These are phyloP conservation scores for Psilocybe cubensis DNA, from an alignment of 768 basidiomycete species.

Conservation along the genomic window DNA sequence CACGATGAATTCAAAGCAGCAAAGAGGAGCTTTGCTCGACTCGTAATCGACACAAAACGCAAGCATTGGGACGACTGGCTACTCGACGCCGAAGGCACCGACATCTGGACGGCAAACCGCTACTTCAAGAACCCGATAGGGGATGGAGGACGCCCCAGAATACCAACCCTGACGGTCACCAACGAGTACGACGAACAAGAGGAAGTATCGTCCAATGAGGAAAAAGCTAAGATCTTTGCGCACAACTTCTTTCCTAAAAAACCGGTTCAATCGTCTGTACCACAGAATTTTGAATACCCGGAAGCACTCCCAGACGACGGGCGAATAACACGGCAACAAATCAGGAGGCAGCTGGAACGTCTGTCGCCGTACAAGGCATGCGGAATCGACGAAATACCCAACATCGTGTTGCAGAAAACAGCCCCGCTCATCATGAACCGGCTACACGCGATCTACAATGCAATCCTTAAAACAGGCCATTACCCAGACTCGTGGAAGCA, in stretches of 20 bases:
- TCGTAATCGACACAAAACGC: slow-evolving; percentile 19
- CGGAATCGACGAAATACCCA: slow-evolving; percentile 24
- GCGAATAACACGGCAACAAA: slow-evolving; percentile 26
- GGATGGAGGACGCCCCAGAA: slow-evolving; percentile 20
- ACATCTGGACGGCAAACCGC: slow-evolving; percentile 21
- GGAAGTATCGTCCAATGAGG: too few relatives aligned
- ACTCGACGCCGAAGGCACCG: slow-evolving; percentile 7
- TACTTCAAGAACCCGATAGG: slow-evolving; percentile 7
- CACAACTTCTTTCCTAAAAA: too few relatives aligned
- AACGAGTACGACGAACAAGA: too few relatives aligned
- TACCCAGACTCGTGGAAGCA: too few relatives aligned
- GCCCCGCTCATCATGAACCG: too few relatives aligned
- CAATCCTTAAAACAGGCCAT: too few relatives aligned
- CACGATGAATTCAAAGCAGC: not conserved
- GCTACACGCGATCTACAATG: too few relatives aligned
- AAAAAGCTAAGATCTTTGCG: too few relatives aligned
- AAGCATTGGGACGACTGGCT: slow-evolving; percentile 30
- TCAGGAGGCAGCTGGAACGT: slow-evolving; percentile 23
- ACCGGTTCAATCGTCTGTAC: too few relatives aligned
- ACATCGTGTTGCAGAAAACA: slow-evolving; percentile 28
- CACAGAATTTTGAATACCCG: too few relatives aligned
- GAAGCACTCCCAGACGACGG: too few relatives aligned
- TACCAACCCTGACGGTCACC: too few relatives aligned
- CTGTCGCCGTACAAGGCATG: slow-evolving; percentile 38
- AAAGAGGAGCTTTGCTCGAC: slow-evolving; percentile 4